Evolutionary conservation across 225 moss, liverwort and hornwort genomes (phyloP).

Genomic region (Pleurozium schreberi): DNA sequence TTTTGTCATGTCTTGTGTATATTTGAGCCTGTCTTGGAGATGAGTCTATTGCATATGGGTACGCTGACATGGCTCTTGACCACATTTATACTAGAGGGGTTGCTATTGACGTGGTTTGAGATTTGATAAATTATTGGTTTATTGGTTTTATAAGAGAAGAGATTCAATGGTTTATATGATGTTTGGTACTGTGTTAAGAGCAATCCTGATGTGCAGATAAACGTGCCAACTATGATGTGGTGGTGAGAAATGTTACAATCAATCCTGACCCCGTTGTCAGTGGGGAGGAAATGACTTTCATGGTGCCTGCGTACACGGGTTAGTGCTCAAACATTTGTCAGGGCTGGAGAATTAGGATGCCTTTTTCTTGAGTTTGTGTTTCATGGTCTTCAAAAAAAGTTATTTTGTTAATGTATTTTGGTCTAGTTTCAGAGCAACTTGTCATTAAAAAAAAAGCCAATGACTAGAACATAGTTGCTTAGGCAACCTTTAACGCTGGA

Average conservation of each 20-base stretch:
- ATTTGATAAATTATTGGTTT: background rate
- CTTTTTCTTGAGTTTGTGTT: background rate
- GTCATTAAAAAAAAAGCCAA: too few species aligned
- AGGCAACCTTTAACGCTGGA: too few species aligned
- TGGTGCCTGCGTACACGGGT: conserved; percentile 47
- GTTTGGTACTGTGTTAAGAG: background rate
- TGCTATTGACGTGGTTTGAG: background rate
- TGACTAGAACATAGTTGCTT: too few species aligned
- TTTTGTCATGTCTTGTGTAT: background rate
- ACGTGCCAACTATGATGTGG: conserved; percentile 20
- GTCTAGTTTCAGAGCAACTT: too few species aligned
- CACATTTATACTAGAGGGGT: background rate
- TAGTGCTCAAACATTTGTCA: background rate
- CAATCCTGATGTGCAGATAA: conserved; percentile 24
- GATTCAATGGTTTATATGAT: background rate
- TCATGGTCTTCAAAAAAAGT: background rate
- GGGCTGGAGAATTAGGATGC: background rate
- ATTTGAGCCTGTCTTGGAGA: background rate
- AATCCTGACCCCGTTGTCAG: conserved; percentile 51
- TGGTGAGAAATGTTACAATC: conserved; percentile 39
- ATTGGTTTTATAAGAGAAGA: background rate
- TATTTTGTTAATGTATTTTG: too few species aligned
- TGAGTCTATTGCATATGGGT: background rate
- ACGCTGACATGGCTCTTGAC: background rate
- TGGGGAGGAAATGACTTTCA: conserved; percentile 38